Conservation (phyloP, 164 flowering plant species). For the Euptelea pleiosperma region DNA sequence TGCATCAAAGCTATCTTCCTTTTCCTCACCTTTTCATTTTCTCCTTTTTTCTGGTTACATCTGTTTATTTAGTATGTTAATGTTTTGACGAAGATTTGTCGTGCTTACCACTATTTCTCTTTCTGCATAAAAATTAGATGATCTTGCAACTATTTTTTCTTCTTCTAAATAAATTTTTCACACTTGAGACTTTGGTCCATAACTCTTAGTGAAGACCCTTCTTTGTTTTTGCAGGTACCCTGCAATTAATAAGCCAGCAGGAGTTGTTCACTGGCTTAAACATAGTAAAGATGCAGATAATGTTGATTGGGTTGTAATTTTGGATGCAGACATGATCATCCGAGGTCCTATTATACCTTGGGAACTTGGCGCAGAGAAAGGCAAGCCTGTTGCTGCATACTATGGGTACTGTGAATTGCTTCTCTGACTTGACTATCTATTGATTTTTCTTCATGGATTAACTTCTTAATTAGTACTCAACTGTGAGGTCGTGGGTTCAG, state of each 20-base stretch:
- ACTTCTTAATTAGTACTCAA: too few relatives aligned
- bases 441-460: neutral
- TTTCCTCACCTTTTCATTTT: too few relatives aligned
- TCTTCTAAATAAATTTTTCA: neutral
- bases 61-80: too few relatives aligned
- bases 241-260: slow-evolving; percentile 97
- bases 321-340: slow-evolving; percentile 94
- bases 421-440: neutral
- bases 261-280: slow-evolving; percentile 88
- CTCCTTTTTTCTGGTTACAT: too few relatives aligned
- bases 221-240: slow-evolving; percentile 68
- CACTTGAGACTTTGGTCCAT: neutral
- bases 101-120: too few relatives aligned
- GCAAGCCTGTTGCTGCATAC: slow-evolving; percentile 85
- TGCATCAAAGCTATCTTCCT: too few relatives aligned
- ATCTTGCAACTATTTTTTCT: too few relatives aligned
- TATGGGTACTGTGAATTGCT: slow-evolving; percentile 56
- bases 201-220: slow-evolving; percentile 5
- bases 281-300: slow-evolving; percentile 86
- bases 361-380: slow-evolving; percentile 95
- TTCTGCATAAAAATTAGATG: too few relatives aligned
- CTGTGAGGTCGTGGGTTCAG: too few relatives aligned
- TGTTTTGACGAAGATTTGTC: too few relatives aligned
- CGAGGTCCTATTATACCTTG: slow-evolving; percentile 93
- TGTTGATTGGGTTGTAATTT: slow-evolving; percentile 97